Evolutionary conservation across 1,284 basidiomycete species (phyloP).

Genomic region (Leccinum huronense): DNA sequence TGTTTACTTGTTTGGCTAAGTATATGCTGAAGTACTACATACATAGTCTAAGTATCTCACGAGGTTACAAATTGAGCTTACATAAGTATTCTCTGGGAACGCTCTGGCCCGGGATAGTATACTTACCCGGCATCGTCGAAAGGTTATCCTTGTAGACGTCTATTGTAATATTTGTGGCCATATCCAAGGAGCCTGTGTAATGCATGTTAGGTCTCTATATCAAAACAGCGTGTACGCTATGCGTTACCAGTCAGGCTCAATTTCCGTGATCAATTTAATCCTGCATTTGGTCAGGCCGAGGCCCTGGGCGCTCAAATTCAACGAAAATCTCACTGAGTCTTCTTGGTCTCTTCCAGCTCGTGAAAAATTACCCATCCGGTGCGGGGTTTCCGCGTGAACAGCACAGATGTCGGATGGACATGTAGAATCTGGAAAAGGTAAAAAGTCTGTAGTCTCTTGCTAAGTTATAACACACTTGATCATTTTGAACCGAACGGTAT

Average conservation of each 20-base stretch:
- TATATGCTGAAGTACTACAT: neutral
- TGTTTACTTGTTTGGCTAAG: conserved; percentile 22
- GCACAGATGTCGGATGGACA: conserved; percentile 91
- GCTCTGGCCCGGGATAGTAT: too few species aligned
- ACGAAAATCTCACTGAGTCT: conserved; percentile 63
- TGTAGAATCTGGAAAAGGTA: conserved; percentile 61
- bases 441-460: neutral
- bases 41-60: conserved; percentile 1
- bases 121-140: neutral
- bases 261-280: conserved; percentile 56
- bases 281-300: conserved; percentile 28
- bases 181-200: conserved; percentile 46
- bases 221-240: neutral
- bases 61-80: neutral
- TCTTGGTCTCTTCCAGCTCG: conserved; percentile 95
- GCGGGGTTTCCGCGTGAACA: conserved; percentile 89
- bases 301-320: neutral
- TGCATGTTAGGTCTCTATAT: conserved; percentile 6
- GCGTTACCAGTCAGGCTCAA: conserved; percentile 58
- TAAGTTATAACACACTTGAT: conserved; percentile 55
- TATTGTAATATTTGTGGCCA: conserved; percentile 47
- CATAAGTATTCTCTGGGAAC: neutral
- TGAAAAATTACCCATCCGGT: conserved; percentile 95
- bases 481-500: conserved; percentile 80
- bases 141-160: conserved; percentile 13